A percentile compares a stretch with the other conserved stretches of the same genome.
phyloP scores from a whole-genome alignment of 1,284 basidiomycete genomes.

The Amylostereum areolatum region DNA sequence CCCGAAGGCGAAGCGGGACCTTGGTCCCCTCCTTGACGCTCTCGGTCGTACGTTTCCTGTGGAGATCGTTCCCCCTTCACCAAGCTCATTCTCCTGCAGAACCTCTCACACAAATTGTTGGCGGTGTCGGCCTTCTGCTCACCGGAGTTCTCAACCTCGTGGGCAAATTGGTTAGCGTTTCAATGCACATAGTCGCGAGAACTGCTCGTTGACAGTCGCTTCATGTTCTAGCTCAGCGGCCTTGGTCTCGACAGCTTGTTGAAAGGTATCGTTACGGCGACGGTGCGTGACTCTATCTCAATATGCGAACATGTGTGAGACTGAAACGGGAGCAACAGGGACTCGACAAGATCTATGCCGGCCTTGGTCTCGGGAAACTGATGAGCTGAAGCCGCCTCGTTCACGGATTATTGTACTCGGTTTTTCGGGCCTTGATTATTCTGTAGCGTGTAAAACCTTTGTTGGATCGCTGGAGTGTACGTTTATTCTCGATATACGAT shows the following conservation, averaged over 20 bases:
- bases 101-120: not conserved
- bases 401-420: too few species aligned
- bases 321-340: slow-evolving; percentile 6
- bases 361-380: slow-evolving; percentile 23
- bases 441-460: too few species aligned
- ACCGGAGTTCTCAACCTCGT: slow-evolving; percentile 1
- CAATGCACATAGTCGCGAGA: too few species aligned
- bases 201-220: too few species aligned
- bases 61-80: not conserved
- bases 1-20: slow-evolving; percentile 1
- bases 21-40: not conserved
- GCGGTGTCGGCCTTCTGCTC: slow-evolving; percentile 1
- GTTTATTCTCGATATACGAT: too few species aligned
- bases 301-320: not conserved
- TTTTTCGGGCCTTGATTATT: too few species aligned
- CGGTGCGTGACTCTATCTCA: not conserved
- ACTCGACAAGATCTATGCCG: slow-evolving; percentile 24
- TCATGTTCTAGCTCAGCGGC: not conserved
- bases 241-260: not conserved
- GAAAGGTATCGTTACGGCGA: not conserved
- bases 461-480: too few species aligned
- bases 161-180: not conserved
- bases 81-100: not conserved
- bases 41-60: not conserved
- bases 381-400: slow-evolving; percentile 3